Base-by-base conservation (phyloP, 2,329 filamentous ascomycete species). In the Xylariales sp. region DNA sequence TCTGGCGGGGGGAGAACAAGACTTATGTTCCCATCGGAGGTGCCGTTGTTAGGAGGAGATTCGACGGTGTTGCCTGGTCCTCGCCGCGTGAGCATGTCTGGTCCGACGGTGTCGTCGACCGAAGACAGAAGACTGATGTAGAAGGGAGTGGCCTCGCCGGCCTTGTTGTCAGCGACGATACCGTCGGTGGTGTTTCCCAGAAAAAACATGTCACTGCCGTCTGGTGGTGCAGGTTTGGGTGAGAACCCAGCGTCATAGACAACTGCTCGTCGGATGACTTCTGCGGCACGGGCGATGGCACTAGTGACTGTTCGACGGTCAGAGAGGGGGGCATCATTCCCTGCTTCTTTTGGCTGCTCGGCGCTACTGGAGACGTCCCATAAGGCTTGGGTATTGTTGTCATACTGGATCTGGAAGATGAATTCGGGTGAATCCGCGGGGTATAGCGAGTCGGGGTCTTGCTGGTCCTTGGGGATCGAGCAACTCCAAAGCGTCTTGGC, bases 71-170 rank as follows among this genome's bases (percentile, higher is more conserved):
- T 56, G 18, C 53, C 55, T 42, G 48, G 43, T 16, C 49, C 51
- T 46, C 63, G 57, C 27, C 55, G 53, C 46, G 38, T 48, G 11
- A 62, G 49, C 44, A 52, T 46, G 40, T 59, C 52, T 4, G 55
- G 47, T 2, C 57, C 58, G 5, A 58, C 47, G 3, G 53, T 52
- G 10, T 53, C 46, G 24, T 60, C 51, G 16, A 51, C 39, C 11
- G 53, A 50, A 4, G 47, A 43, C 7, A 62, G 44, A 10, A 61
- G 72, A 20, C 82, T 88, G 50, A 95, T 85, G 60, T 84, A 95
- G 62, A 96, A 95, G 0, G 91, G 90, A 0, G 91, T 94, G 7
- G 82, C 76, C 64, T 95, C 90, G 49, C 90, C 90, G 1, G 82
- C 82, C 60, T 91, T 95, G 4, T 82, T 65, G 31, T 75, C 54